Evolutionary conservation across 2,329 filamentous ascomycete genomes (phyloP).

Genomic region (Cladosporium velox): DNA sequence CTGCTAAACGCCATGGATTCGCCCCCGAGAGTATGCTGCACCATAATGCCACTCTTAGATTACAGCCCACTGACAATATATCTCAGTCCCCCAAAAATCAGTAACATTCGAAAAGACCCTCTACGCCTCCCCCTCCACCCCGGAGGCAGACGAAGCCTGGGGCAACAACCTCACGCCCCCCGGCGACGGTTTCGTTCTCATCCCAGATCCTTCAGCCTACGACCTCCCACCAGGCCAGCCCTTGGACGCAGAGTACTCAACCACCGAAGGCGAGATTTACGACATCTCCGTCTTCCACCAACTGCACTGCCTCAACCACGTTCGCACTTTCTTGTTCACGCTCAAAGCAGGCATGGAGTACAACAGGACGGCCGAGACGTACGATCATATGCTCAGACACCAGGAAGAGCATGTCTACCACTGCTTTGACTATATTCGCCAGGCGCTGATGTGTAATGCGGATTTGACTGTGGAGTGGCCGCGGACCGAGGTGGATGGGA

Average conservation of each 20-base stretch:
- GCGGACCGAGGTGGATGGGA: slow-evolving; percentile 32
- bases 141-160: slow-evolving; percentile 35
- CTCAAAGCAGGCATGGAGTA: slow-evolving; percentile 29
- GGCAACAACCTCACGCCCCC: slow-evolving; percentile 29
- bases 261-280: slow-evolving; percentile 32
- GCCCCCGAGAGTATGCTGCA: slow-evolving; percentile 10
- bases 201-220: slow-evolving; percentile 29
- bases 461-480: slow-evolving; percentile 38
- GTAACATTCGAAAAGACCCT: slow-evolving; percentile 32
- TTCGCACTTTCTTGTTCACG: slow-evolving; percentile 34
- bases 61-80: not conserved
- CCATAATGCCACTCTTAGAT: not conserved
- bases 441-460: slow-evolving; percentile 33
- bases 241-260: slow-evolving; percentile 23
- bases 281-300: slow-evolving; percentile 41
- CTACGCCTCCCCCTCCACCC: slow-evolving; percentile 30
- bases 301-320: slow-evolving; percentile 38
- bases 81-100: slow-evolving; percentile 25
- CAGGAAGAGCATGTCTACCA: slow-evolving; percentile 34
- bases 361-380: slow-evolving; percentile 26
- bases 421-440: slow-evolving; percentile 37
- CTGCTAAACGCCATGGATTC: not conserved
- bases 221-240: slow-evolving; percentile 34
- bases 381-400: slow-evolving; percentile 27
- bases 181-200: slow-evolving; percentile 39